phyloP scores from a whole-genome alignment of 202 grass and related monocot species.

The Brachypodium distachyon region DNA sequence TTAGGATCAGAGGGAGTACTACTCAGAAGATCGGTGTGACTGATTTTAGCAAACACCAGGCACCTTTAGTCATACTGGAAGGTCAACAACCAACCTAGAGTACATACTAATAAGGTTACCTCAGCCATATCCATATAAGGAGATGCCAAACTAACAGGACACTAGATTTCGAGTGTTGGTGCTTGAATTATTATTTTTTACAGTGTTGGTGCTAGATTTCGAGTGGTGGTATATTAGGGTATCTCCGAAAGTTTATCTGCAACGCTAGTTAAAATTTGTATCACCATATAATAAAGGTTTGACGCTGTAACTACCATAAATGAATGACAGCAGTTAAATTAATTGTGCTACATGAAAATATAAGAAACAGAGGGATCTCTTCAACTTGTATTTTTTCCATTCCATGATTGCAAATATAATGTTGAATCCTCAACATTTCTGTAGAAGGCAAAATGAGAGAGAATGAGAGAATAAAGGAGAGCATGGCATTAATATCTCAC shows the following conservation, averaged over 20 bases:
- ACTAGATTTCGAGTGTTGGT: background rate
- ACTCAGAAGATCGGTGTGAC: too few species aligned
- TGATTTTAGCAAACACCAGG: background rate
- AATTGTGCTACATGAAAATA: background rate
- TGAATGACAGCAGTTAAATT: background rate
- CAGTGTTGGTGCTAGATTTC: background rate
- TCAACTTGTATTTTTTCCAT: constrained; percentile 8
- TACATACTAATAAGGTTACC: background rate
- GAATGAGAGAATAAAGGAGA: constrained; percentile 3
- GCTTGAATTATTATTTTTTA: too few species aligned
- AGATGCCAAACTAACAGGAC: background rate
- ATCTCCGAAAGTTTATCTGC: background rate
- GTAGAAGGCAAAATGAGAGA: constrained; percentile 5
- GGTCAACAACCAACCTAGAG: background rate
- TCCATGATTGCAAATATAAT: constrained; percentile 25
- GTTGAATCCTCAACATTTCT: constrained; percentile 5
- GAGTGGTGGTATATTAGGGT: background rate
- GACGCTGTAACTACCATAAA: background rate
- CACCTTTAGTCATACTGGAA: background rate
- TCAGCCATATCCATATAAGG: background rate
- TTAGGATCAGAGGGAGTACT: too few species aligned
- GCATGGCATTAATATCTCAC: constrained; percentile 8
- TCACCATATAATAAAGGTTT: background rate
- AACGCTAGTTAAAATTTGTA: background rate
- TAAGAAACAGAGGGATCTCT: background rate